Evolutionary conservation across 805 yeast genomes (phyloP).

Genomic region (Suhomyces sp.): DNA sequence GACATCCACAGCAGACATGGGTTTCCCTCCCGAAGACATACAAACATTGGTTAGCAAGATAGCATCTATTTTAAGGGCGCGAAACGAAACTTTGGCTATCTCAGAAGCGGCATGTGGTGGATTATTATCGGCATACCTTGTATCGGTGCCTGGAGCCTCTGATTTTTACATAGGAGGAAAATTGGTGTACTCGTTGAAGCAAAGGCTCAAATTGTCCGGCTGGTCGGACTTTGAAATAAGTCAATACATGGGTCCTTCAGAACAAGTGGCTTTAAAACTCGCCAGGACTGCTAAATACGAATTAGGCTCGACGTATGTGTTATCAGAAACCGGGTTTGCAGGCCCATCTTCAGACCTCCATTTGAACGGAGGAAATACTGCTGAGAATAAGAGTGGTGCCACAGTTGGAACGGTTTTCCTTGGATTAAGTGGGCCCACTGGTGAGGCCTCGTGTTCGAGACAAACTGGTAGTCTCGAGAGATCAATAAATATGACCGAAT

Average conservation of each 20-base stretch:
- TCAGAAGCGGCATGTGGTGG: constrained; percentile 94
- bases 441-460: constrained; percentile 47
- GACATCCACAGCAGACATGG: no score
- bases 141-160: constrained; percentile 84
- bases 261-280: constrained; percentile 67
- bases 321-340: constrained; percentile 87
- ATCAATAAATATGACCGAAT: constrained; percentile 68
- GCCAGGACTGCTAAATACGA: constrained; percentile 80
- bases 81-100: constrained; percentile 68
- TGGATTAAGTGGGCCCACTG: constrained; percentile 67
- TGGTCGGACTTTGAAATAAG: constrained; percentile 73
- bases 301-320: constrained; percentile 76
- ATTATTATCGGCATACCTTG: constrained; percentile 72
- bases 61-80: constrained; percentile 51
- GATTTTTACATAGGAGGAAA: constrained; percentile 82
- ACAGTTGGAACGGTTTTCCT: constrained; percentile 68
- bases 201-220: constrained; percentile 72
- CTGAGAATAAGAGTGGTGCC: constrained; percentile 19
- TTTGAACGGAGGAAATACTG: constrained; percentile 25
- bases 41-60: constrained; percentile 52
- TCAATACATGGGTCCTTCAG: constrained; percentile 79
- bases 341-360: constrained; percentile 60
- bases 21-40: constrained; percentile 64
- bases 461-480: constrained; percentile 53
- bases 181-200: constrained; percentile 71